Evolutionary conservation across 2,329 filamentous ascomycete genomes (phyloP), one percentile per base, ranked within the genome.

Genomic region (Sphaerulina vaccinii): DNA sequence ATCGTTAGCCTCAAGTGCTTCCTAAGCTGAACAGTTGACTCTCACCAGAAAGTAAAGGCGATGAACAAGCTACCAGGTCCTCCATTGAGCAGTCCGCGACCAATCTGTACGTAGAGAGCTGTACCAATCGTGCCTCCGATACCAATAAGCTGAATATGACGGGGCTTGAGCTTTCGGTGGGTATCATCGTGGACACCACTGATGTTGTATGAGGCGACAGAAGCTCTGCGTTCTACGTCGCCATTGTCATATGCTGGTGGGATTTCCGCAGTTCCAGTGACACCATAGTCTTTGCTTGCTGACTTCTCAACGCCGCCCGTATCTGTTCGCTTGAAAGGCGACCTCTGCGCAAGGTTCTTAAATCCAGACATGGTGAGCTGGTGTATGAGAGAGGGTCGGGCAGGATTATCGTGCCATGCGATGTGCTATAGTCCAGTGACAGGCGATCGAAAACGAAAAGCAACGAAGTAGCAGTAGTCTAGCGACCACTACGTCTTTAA

Each of bases 41-140:
- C 57, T 52, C 29, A 57, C 73, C 73, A 76, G 29, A 76, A 62
- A 4, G 71, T 69, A 55, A 75, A 76, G 4, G 73, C 74, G 22
- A 75, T 54, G 58, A 76, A 76, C 46, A 76, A 61, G 48, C 71
- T 73, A n/a, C 55, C 74, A 9, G 74, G 74, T 5, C 74, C 74
- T 24, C 74, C 73, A 60, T 75, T 74, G 62, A 75, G 66, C 55
- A 76, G 58, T 18, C 73, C 73, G 41, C 64, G 65, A 22, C 74
- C 74, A 48, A 76, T 76, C 47, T 75, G 72, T 6, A 76, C 74
- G 57, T 74, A 76, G 1, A 76, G 63, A 0, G 73, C 73, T n/a
- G 74, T 76, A 21, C 74, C 74, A 56, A 76, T 76, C 0, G 74
- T 76, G 32, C 73, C 73, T 8, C 56, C 58, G 9, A 59, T 59